Evolutionary conservation across 176 grass and related monocot species (phyloP).

Genomic region (Aegilops bicornis): DNA sequence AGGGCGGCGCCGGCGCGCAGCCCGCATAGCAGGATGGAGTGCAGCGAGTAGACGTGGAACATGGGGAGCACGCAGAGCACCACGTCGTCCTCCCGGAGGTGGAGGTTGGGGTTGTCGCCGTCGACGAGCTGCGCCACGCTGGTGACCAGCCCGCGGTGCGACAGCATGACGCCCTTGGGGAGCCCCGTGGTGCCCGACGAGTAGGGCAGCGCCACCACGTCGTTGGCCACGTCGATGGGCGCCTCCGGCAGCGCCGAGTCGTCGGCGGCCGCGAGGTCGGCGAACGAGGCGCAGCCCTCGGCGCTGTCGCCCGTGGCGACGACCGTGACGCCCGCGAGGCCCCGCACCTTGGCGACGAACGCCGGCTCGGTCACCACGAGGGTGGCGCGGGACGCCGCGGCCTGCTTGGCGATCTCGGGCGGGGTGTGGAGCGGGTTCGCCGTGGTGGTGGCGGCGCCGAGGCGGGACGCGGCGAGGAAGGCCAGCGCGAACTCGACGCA

Average conservation of each 20-base stretch:
- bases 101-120: slow-evolving; percentile 52
- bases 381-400: slow-evolving; percentile 41
- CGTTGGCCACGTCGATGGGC: slow-evolving; percentile 44
- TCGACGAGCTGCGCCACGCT: slow-evolving; percentile 62
- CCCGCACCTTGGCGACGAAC: slow-evolving; percentile 56
- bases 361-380: slow-evolving; percentile 66
- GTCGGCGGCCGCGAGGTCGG: slow-evolving; percentile 41
- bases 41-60: slow-evolving; percentile 85
- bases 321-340: slow-evolving; percentile 43
- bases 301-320: slow-evolving; percentile 53
- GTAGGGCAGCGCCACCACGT: slow-evolving; percentile 75
- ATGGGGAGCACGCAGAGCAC: slow-evolving; percentile 88
- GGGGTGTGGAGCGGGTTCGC: slow-evolving; percentile 84
- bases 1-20: slow-evolving; percentile 58
- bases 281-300: slow-evolving; percentile 43
- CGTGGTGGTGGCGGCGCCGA: slow-evolving; percentile 72
- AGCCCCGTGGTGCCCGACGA: slow-evolving; percentile 90
- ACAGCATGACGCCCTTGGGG: slow-evolving; percentile 86
- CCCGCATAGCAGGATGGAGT: slow-evolving; percentile 68
- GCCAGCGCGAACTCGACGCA: slow-evolving; percentile 60
- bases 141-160: slow-evolving; percentile 64
- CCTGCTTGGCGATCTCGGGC: slow-evolving; percentile 84
- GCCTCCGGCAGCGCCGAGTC: neutral
- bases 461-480: slow-evolving; percentile 64
- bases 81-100: slow-evolving; percentile 36